These are phyloP conservation scores for Moricandia arvensis DNA, from an alignment of 345 rosid genomes.

Conservation along the genomic window DNA sequence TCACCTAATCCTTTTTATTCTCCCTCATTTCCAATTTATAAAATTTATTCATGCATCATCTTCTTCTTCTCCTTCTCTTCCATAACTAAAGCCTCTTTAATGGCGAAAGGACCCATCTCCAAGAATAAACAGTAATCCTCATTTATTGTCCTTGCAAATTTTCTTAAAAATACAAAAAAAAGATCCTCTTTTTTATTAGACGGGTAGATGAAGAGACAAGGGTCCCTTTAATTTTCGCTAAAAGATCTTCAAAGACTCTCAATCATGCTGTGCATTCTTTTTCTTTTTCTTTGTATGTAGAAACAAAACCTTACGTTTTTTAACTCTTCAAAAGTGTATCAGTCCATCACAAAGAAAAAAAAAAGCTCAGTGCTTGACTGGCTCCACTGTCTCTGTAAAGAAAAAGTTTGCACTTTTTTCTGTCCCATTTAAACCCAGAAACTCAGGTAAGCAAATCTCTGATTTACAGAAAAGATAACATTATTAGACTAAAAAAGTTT, in stretches of 20 bases:
- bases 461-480: neutral
- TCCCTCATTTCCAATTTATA: neutral
- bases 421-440: constrained; percentile 12
- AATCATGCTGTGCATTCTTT: too few relatives aligned
- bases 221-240: constrained; percentile 32
- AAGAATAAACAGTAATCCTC: constrained; percentile 25
- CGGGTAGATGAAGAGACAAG: constrained; percentile 43
- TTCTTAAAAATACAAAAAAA: neutral
- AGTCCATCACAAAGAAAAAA: too few relatives aligned
- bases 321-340: constrained; percentile 5
- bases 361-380: constrained; percentile 36
- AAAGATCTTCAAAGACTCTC: constrained; percentile 36
- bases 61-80: neutral
- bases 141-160: constrained; percentile 29
- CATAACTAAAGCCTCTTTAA: constrained; percentile 23
- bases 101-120: constrained; percentile 28
- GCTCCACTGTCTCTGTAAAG: constrained; percentile 32
- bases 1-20: neutral
- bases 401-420: constrained; percentile 21
- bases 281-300: neutral
- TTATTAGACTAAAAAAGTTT: neutral
- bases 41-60: neutral
- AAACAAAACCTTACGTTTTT: constrained; percentile 18
- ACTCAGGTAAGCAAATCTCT: constrained; percentile 33
- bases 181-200: constrained; percentile 19